Conservation (phyloP, 1,284 basidiomycete genomes). For the Fomitopsis schrenkii region DNA sequence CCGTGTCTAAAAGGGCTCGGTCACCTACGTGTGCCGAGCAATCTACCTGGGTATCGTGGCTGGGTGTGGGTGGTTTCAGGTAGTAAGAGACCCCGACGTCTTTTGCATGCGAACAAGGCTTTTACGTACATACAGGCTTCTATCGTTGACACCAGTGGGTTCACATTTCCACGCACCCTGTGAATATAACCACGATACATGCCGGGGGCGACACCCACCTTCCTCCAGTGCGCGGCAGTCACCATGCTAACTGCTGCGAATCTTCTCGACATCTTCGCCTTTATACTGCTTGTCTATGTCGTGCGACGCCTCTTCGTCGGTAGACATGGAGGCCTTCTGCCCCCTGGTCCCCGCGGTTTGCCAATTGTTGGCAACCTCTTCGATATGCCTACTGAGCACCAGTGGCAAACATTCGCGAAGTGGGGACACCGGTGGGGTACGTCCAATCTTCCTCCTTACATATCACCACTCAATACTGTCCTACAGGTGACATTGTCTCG, state of each 20-base stretch:
- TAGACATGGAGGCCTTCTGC: background rate
- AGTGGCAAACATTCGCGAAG: constrained; percentile 25
- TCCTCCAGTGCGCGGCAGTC: background rate
- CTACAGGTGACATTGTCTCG: constrained; percentile 21
- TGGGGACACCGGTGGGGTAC: constrained; percentile 26
- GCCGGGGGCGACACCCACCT: background rate
- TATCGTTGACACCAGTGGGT: no score
- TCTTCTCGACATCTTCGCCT: background rate
- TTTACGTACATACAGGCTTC: no score
- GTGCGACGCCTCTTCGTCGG: background rate
- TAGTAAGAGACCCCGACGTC: no score
- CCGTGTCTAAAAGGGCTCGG: no score
- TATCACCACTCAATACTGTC: background rate
- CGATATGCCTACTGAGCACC: constrained; percentile 25
- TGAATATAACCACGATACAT: background rate
- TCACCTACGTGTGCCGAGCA: no score
- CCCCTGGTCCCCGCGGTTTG: constrained; percentile 20
- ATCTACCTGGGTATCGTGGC: no score
- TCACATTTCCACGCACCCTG: background rate
- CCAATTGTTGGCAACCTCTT: constrained; percentile 29
- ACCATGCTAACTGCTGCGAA: background rate
- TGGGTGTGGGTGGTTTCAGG: no score
- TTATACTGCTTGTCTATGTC: background rate
- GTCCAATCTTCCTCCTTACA: background rate
- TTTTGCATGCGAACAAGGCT: no score